Conservation (phyloP, 106 monocot species). For the Allium cepa region DNA sequence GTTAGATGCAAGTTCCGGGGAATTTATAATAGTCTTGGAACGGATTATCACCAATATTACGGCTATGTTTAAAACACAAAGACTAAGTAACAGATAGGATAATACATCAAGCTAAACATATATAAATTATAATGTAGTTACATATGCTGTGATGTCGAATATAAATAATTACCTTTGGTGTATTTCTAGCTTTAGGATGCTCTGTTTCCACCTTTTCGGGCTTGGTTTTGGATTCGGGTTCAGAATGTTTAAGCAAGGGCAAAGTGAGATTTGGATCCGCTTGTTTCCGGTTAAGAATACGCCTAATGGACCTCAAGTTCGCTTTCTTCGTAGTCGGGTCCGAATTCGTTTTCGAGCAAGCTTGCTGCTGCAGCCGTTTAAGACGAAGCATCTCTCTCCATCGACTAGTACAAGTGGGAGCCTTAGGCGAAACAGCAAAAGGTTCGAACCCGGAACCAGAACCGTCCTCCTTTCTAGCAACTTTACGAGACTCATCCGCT, state of each 20-base stretch:
- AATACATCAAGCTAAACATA: slow-evolving; percentile 2
- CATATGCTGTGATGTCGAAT: too few species aligned
- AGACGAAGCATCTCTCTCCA: slow-evolving; percentile 50
- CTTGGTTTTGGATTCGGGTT: slow-evolving; percentile 7
- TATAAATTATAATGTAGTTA: too few species aligned
- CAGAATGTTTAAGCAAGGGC: slow-evolving; percentile 42
- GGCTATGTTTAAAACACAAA: not conserved
- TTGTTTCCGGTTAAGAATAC: not conserved
- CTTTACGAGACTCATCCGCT: slow-evolving; percentile 4
- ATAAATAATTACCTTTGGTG: too few species aligned
- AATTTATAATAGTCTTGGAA: too few species aligned
- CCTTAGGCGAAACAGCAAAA: slow-evolving; percentile 58
- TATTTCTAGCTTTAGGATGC: too few species aligned
- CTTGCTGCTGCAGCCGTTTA: slow-evolving; percentile 18
- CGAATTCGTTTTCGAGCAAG: not conserved
- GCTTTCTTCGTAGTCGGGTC: slow-evolving; percentile 14
- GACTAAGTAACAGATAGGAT: slow-evolving; percentile 29
- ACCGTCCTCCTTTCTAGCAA: not conserved
- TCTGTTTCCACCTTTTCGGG: too few species aligned
- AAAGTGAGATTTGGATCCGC: slow-evolving; percentile 9
- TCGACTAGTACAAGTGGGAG: slow-evolving; percentile 64
- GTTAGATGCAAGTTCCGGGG: too few species aligned
- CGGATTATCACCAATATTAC: too few species aligned
- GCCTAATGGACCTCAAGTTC: not conserved
- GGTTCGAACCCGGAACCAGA: slow-evolving; percentile 1